phyloP scores from a whole-genome alignment of 345 rosid species.

The Anacardium occidentale region DNA sequence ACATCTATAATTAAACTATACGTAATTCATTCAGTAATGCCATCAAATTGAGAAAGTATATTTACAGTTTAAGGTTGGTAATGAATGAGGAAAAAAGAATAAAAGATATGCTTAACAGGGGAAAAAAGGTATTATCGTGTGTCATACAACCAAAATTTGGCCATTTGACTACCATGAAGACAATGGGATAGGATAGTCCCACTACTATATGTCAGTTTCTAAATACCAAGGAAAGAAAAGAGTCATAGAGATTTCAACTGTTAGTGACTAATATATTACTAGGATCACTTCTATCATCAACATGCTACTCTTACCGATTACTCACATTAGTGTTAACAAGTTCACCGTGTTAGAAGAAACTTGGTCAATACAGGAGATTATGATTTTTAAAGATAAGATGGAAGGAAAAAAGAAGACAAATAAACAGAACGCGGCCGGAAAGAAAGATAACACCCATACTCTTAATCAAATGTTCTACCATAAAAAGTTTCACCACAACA shows the following conservation, averaged over 20 bases:
- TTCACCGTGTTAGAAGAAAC: neutral
- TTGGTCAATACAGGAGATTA: neutral
- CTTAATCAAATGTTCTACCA: neutral
- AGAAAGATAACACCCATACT: neutral
- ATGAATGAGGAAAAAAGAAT: neutral
- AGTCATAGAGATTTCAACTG: neutral
- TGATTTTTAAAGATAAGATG: no score
- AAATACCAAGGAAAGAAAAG: neutral
- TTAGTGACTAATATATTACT: neutral
- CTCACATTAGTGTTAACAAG: neutral
- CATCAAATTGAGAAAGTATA: constrained; percentile 5
- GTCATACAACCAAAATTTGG: neutral
- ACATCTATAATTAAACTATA: neutral
- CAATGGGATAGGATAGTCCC: neutral
- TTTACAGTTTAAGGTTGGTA: neutral
- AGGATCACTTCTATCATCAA: neutral
- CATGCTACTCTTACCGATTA: neutral
- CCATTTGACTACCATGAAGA: neutral
- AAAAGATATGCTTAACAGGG: neutral
- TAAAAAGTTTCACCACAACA: neutral
- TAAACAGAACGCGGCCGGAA: neutral
- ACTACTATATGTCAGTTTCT: neutral
- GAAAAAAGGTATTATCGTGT: neutral
- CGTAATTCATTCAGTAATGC: neutral
- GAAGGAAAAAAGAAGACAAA: no score